phyloP scores from a whole-genome alignment of 2,329 filamentous ascomycete genomes.

The Clarireedia monteithiana region DNA sequence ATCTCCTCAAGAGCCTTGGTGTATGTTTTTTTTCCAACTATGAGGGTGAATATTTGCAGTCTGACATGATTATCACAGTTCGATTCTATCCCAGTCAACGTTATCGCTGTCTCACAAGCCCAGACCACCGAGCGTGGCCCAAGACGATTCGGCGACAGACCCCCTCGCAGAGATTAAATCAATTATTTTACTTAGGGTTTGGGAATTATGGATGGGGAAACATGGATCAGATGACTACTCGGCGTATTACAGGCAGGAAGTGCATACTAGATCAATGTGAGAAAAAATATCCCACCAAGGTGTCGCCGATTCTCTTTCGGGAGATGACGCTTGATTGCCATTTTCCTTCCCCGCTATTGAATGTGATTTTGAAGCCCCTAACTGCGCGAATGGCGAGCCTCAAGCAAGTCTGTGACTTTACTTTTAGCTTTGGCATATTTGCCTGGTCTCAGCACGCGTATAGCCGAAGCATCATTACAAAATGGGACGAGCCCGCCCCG shows the following conservation, averaged over 20 bases:
- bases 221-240: constrained; percentile 25
- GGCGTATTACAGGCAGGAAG: constrained; percentile 26
- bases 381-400: neutral
- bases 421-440: neutral
- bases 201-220: constrained; percentile 17
- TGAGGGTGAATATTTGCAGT: neutral
- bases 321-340: constrained; percentile 94
- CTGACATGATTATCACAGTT: constrained; percentile 54
- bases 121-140: constrained; percentile 70
- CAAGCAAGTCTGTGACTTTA: neutral
- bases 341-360: constrained; percentile 29
- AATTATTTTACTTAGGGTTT: constrained; percentile 14
- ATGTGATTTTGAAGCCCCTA: constrained; percentile 11
- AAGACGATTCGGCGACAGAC: constrained; percentile 67
- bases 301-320: constrained; percentile 76
- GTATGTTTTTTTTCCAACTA: constrained; percentile 57
- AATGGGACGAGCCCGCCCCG: too few species aligned
- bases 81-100: constrained; percentile 95
- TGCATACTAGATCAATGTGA: constrained; percentile 49
- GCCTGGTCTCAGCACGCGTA: too few species aligned
- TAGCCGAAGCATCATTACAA: too few species aligned
- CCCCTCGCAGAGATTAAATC: constrained; percentile 36
- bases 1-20: constrained; percentile 95
- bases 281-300: constrained; percentile 60
- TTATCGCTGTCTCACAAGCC: constrained; percentile 81